Evolutionary conservation across 768 basidiomycete species (phyloP), one percentile per base, ranked within the genome.

Genomic region (Paxillus involutus): DNA sequence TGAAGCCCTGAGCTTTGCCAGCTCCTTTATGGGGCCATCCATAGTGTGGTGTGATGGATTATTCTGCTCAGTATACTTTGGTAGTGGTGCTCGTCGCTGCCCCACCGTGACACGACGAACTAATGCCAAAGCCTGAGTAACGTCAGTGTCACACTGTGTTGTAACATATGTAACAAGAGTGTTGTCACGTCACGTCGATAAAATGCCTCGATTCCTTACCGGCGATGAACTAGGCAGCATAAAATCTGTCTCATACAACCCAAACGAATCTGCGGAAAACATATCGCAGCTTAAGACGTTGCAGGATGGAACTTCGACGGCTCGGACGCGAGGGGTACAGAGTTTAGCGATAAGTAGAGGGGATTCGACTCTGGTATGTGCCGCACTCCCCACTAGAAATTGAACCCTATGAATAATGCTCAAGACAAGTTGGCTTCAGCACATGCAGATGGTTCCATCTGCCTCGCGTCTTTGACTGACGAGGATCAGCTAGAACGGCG

Each of bases 181-280:
- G 24, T 56, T 53, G 59, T 64, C 63, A 70, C 65, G 58, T 60
- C 58, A 67, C 66, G 46, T 54, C 24, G 16, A 51, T 35, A 30
- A 90, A 30, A 90, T 89, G 86, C 73, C 82, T 65, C 80, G 79
- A 53, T 91, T 91, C 71, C 71, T 90, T 47, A 69, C 83, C 43
- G 91, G 89, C 58, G 91, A 93, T 71, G 86, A 90, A 58, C 82
- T 89, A 32, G 91, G 91, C 17, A 82, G 80, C 52, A 79, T 92
- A 53, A 91, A 91, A 71, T 69, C 81, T 8, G 63, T 89, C 52
- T 71, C 61, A 10, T 86, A 80, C 60, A 49, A 66, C 4, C 60
- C 71, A 16, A 63, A 67, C 11, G 43, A 58, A 11, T 56, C 68
- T 14, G 66, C 72, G n/a, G 69, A 64, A 44, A 58, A 63, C 51